Evolutionary conservation across 2,329 filamentous ascomycete species (phyloP).

Genomic region (Pseudogymnoascus pannorum): DNA sequence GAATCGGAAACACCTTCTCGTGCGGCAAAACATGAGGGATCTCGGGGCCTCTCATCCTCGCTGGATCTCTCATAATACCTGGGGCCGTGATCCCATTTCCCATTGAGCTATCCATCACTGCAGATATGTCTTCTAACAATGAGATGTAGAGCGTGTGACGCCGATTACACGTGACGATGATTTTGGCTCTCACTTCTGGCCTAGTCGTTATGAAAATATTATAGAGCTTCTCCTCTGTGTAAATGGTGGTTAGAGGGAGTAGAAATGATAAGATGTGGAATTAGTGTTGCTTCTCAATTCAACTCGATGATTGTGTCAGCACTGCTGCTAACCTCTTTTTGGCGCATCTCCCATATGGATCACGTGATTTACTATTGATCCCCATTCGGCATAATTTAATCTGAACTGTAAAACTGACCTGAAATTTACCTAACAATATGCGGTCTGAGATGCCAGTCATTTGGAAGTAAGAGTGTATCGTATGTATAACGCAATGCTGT

Average conservation of each 20-base stretch:
- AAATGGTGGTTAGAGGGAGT: background rate
- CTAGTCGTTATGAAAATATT: background rate
- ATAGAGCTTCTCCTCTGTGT: background rate
- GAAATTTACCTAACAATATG: background rate
- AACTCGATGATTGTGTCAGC: background rate
- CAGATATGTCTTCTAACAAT: background rate
- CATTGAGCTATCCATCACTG: background rate
- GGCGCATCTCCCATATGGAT: background rate
- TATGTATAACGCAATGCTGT: background rate
- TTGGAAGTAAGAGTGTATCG: background rate
- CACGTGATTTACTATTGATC: background rate
- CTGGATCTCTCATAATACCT: constrained; percentile 18
- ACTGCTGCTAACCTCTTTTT: background rate
- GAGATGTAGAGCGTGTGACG: background rate
- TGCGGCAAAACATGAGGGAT: constrained; percentile 32
- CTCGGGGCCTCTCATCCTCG: constrained; percentile 17
- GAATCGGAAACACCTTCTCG: constrained; percentile 54
- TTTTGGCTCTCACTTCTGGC: background rate
- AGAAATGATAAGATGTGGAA: background rate
- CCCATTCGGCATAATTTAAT: background rate
- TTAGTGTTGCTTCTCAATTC: background rate
- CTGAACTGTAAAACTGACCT: background rate
- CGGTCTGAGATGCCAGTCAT: background rate
- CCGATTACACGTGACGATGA: background rate
- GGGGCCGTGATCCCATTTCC: constrained; percentile 11